These are phyloP conservation scores for Syzygium malaccense DNA, from an alignment of 441 rosid species.

Conservation along the genomic window DNA sequence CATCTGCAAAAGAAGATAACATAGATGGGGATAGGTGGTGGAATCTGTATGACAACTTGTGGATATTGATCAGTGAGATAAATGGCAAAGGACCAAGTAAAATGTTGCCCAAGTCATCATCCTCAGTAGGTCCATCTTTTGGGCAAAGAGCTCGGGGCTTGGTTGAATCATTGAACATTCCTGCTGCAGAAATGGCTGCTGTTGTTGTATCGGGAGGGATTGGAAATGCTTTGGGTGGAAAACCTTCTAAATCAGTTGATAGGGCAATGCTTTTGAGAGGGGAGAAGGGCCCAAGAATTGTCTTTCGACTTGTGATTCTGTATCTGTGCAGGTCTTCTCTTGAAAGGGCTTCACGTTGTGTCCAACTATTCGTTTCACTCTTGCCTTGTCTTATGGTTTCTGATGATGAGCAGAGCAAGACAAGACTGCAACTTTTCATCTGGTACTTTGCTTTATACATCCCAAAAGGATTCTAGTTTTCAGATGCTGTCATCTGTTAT, in stretches of 20 bases:
- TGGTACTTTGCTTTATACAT: slow-evolving; percentile 37
- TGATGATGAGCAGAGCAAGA: slow-evolving; percentile 96
- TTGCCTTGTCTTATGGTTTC: slow-evolving; percentile 71
- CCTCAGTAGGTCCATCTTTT: slow-evolving; percentile 67
- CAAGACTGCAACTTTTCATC: slow-evolving; percentile 88
- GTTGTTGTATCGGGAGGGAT: slow-evolving; percentile 99
- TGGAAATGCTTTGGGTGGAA: slow-evolving; percentile 89
- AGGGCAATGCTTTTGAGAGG: slow-evolving; percentile 98
- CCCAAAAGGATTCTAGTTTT: neutral
- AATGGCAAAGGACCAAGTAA: slow-evolving; percentile 90
- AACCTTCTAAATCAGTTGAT: slow-evolving; percentile 72
- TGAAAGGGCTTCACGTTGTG: slow-evolving; percentile 93
- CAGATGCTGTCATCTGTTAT: neutral
- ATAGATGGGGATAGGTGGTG: slow-evolving; percentile 71
- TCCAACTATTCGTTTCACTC: slow-evolving; percentile 77
- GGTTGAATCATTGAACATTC: slow-evolving; percentile 95
- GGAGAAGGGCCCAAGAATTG: slow-evolving; percentile 91
- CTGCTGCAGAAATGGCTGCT: slow-evolving; percentile 99
- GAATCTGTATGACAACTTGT: slow-evolving; percentile 86
- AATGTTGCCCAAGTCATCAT: slow-evolving; percentile 47
- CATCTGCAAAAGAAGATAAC: slow-evolving; percentile 34
- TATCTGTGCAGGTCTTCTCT: slow-evolving; percentile 85
- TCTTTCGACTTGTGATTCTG: slow-evolving; percentile 77
- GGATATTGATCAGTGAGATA: slow-evolving; percentile 77
- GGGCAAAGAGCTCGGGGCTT: slow-evolving; percentile 99